phyloP scores from a whole-genome alignment of 805 yeast genomes.

The Komagataella pastoris region DNA sequence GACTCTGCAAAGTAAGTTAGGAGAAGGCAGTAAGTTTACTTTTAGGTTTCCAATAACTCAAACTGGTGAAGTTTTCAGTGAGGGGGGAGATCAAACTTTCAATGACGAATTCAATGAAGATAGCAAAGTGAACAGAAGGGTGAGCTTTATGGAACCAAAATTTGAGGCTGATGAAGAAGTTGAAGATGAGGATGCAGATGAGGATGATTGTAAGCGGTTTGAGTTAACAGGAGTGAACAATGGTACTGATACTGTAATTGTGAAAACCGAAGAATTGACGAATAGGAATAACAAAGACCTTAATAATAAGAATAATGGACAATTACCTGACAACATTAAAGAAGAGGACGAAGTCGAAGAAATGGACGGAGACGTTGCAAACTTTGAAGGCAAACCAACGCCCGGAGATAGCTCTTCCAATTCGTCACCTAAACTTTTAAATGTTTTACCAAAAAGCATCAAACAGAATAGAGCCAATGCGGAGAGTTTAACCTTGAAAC shows the following conservation, averaged over 20 bases:
- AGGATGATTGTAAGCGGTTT: conserved; percentile 23
- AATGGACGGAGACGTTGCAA: neutral
- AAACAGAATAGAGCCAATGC: neutral
- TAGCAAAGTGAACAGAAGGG: conserved; percentile 17
- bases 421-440: neutral
- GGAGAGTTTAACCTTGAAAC: neutral
- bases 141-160: conserved; percentile 15
- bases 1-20: conserved; percentile 58
- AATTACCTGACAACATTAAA: neutral
- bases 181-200: neutral
- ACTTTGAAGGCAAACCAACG: neutral
- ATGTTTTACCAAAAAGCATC: neutral
- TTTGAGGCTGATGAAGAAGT: neutral
- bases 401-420: neutral
- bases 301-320: neutral
- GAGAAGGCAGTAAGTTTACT: conserved; percentile 74
- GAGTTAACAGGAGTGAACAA: conserved; percentile 4
- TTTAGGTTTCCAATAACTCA: conserved; percentile 71
- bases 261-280: neutral
- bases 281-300: neutral
- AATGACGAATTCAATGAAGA: conserved; percentile 57
- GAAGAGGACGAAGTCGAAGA: neutral
- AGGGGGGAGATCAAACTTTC: conserved; percentile 22
- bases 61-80: conserved; percentile 35
- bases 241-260: neutral